These are phyloP conservation scores for Strigomonas oncopelti DNA, from an alignment of 208 protist species.

Conservation along the genomic window DNA sequence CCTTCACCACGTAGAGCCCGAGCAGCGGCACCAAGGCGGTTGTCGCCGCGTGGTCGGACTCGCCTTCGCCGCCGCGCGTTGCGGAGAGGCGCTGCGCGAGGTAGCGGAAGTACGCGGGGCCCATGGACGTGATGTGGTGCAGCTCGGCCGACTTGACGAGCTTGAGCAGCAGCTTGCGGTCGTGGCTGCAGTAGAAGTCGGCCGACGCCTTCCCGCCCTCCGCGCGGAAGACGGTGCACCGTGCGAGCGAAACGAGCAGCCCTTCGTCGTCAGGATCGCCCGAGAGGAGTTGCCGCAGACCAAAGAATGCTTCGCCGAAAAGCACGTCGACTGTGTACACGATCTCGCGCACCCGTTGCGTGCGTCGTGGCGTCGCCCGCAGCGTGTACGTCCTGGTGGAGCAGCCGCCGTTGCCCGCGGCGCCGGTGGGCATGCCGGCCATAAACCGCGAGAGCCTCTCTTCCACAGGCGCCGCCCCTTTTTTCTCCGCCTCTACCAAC, in stretches of 20 bases:
- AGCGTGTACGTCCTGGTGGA: too few species aligned
- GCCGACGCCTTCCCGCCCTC: constrained; percentile 75
- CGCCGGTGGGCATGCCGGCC: too few species aligned
- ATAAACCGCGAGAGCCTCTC: too few species aligned
- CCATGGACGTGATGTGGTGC: constrained; percentile 55
- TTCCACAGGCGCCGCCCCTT: too few species aligned
- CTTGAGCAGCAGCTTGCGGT: constrained; percentile 72
- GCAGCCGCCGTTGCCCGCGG: too few species aligned
- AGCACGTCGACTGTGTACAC: constrained; percentile 49
- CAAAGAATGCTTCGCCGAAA: constrained; percentile 51
- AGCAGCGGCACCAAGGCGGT: constrained; percentile 14
- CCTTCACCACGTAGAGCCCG: constrained; percentile 27
- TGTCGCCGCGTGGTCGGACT: too few species aligned
- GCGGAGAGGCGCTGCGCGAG: constrained; percentile 20
- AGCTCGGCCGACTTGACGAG: constrained; percentile 68
- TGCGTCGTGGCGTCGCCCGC: too few species aligned
- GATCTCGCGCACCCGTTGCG: too few species aligned
- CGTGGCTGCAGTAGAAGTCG: constrained; percentile 60
- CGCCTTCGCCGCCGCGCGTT: neutral
- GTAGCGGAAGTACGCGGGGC: constrained; percentile 55
- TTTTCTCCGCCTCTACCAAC: constrained; percentile 20
- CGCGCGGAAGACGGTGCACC: constrained; percentile 38
- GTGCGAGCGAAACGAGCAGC: constrained; percentile 46
- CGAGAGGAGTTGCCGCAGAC: constrained; percentile 42
- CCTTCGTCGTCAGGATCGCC: constrained; percentile 29